Conservation (phyloP, 2,329 filamentous ascomycete genomes). For the Talaromyces piceae region DNA sequence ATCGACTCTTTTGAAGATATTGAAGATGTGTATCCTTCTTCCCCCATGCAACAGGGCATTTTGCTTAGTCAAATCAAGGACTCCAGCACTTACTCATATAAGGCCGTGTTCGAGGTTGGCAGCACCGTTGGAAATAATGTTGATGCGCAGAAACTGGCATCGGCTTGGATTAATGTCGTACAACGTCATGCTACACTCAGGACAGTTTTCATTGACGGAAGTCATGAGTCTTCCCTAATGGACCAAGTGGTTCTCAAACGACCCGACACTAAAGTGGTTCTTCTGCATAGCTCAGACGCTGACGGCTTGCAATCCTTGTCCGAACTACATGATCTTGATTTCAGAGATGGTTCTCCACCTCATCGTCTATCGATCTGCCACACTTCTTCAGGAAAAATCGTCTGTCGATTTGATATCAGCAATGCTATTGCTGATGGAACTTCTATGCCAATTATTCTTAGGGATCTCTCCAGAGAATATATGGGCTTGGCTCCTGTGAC, state of each 20-base stretch:
- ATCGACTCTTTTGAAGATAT: conserved; percentile 14
- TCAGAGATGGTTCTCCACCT: conserved; percentile 21
- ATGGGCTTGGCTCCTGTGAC: conserved; percentile 2
- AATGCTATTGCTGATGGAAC: conserved; percentile 41
- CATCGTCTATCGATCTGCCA: conserved; percentile 33
- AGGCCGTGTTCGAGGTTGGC: conserved; percentile 13
- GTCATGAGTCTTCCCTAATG: conserved; percentile 10
- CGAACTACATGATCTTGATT: conserved; percentile 1
- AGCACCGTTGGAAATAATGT: conserved; percentile 8
- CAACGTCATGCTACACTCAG: conserved; percentile 13
- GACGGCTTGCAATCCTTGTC: conserved; percentile 1
- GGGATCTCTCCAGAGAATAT: conserved; percentile 34
- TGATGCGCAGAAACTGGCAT: conserved; percentile 11
- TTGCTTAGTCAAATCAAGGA: conserved; percentile 17
- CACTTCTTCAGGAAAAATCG: conserved; percentile 22
- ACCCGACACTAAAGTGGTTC: neutral
- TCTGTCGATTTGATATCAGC: conserved; percentile 38
- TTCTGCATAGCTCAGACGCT: neutral
- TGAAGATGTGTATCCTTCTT: conserved; percentile 18
- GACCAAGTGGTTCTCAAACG: conserved; percentile 12
- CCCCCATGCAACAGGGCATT: conserved; percentile 20
- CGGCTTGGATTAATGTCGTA: conserved; percentile 15
- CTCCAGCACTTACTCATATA: conserved; percentile 14
- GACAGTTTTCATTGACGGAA: conserved; percentile 12
- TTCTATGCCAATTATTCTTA: conserved; percentile 37